Conservation (phyloP, 306 rosid genomes). For the Cicer chorassanicum region DNA sequence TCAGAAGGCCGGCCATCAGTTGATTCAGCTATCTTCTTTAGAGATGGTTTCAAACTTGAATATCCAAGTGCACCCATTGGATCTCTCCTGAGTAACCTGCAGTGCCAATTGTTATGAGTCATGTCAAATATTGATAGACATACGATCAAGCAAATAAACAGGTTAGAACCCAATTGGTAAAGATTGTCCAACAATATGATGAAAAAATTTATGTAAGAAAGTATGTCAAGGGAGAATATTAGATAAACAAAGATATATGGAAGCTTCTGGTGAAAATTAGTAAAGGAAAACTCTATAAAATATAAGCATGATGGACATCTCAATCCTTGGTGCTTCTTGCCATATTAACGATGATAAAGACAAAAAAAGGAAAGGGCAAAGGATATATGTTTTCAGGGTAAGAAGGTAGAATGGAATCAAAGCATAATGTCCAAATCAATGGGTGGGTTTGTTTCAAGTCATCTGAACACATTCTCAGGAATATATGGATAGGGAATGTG, state of each 20-base stretch:
- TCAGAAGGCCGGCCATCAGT: constrained; percentile 80
- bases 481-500: no score
- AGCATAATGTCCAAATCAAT: constrained; percentile 21
- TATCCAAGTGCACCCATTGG: constrained; percentile 98
- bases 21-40: constrained; percentile 72
- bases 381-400: not conserved
- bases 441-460: no score
- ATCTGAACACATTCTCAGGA: no score
- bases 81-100: constrained; percentile 86
- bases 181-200: not conserved
- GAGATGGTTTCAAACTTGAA: constrained; percentile 70
- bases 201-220: not conserved
- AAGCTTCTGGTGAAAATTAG: constrained; percentile 25
- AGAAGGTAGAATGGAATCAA: constrained; percentile 26
- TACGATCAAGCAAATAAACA: constrained; percentile 16
- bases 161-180: constrained; percentile 1
- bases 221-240: constrained; percentile 13
- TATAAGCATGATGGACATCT: constrained; percentile 8
- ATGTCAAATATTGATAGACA: constrained; percentile 2
- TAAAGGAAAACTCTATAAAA: constrained; percentile 28
- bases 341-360: constrained; percentile 2
- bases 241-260: constrained; percentile 15
- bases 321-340: constrained; percentile 23
- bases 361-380: constrained; percentile 16
- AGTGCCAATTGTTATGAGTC: constrained; percentile 18